A percentile compares a stretch with the other conserved stretches of the same genome.
Evolutionary conservation across 352 stramenopile species (phyloP).

Genomic region (Phytophthora pseudosyringae): DNA sequence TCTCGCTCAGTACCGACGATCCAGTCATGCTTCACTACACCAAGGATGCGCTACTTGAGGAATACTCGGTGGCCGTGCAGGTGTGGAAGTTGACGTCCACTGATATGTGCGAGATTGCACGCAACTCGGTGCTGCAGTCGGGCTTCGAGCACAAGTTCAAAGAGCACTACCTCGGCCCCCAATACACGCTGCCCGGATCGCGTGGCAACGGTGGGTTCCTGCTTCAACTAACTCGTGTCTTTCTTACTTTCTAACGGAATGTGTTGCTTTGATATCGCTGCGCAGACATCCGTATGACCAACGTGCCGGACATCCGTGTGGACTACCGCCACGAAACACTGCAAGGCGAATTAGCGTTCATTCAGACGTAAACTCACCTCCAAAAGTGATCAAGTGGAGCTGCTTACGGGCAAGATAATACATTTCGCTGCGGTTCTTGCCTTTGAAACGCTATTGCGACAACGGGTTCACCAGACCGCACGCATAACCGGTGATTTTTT

Average conservation of each 20-base stretch:
- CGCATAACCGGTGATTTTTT: constrained; percentile 16
- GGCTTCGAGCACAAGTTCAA: constrained; percentile 99
- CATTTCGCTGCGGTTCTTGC: no score
- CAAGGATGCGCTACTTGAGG: constrained; percentile 97
- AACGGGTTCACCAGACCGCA: neutral
- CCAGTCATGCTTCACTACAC: constrained; percentile 99
- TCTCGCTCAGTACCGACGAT: constrained; percentile 98
- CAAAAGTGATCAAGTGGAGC: constrained; percentile 10
- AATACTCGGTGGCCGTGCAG: constrained; percentile 93
- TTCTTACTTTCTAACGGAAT: constrained; percentile 17
- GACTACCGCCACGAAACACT: constrained; percentile 91
- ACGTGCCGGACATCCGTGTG: constrained; percentile 94
- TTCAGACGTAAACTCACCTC: constrained; percentile 55
- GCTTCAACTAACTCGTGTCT: neutral
- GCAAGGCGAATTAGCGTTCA: constrained; percentile 72
- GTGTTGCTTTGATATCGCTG: constrained; percentile 14
- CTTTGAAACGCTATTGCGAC: no score
- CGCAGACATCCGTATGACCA: constrained; percentile 94
- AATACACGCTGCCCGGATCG: constrained; percentile 85
- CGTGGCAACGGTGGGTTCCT: constrained; percentile 73
- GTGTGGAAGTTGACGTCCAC: constrained; percentile 96
- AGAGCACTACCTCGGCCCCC: constrained; percentile 95
- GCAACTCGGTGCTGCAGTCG: constrained; percentile 98
- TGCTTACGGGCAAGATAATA: no score
- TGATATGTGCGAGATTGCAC: constrained; percentile 98